Evolutionary conservation across 139 green algal genomes (phyloP).

Genomic region (Micractinium sp.): DNA sequence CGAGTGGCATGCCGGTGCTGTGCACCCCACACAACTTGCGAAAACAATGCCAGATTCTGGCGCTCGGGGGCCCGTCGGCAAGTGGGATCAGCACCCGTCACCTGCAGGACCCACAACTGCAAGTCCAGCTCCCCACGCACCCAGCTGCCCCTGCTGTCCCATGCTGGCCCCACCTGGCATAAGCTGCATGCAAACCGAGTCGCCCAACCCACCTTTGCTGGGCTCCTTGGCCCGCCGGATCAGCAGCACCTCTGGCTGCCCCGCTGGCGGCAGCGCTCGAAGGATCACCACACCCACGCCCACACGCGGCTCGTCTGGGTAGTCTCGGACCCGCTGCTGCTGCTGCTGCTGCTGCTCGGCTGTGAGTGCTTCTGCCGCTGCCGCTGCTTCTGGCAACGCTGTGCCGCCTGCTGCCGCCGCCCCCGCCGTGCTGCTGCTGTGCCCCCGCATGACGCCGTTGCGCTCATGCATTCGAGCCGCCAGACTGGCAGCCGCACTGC

Average conservation of each 20-base stretch:
- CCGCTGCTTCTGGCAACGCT: not conserved
- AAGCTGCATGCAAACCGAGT: too few relatives aligned
- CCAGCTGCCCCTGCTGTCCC: too few relatives aligned
- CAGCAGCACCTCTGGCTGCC: conserved; percentile 60
- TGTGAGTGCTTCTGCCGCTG: not conserved
- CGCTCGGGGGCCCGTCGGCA: too few relatives aligned
- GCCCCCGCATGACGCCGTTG: not conserved
- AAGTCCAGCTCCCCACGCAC: too few relatives aligned
- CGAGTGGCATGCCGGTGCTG: not conserved
- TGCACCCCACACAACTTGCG: not conserved
- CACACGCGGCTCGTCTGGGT: conserved; percentile 57
- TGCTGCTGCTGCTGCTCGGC: not conserved
- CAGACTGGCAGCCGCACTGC: too few relatives aligned
- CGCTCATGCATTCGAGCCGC: too few relatives aligned
- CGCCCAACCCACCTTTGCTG: conserved; percentile 44
- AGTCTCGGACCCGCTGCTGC: conserved; percentile 25
- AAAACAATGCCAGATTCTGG: too few relatives aligned
- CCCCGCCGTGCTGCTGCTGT: not conserved
- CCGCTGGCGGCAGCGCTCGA: conserved; percentile 19
- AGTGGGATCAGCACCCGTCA: too few relatives aligned
- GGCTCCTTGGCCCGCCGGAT: conserved; percentile 65
- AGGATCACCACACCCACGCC: conserved; percentile 64
- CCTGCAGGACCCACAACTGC: too few relatives aligned
- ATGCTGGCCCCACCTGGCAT: too few relatives aligned
- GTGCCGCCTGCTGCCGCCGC: not conserved